Evolutionary conservation across 1,284 basidiomycete genomes (phyloP), one percentile per base, ranked within the genome.

Genomic region (Moesziomyces globuligerus): DNA sequence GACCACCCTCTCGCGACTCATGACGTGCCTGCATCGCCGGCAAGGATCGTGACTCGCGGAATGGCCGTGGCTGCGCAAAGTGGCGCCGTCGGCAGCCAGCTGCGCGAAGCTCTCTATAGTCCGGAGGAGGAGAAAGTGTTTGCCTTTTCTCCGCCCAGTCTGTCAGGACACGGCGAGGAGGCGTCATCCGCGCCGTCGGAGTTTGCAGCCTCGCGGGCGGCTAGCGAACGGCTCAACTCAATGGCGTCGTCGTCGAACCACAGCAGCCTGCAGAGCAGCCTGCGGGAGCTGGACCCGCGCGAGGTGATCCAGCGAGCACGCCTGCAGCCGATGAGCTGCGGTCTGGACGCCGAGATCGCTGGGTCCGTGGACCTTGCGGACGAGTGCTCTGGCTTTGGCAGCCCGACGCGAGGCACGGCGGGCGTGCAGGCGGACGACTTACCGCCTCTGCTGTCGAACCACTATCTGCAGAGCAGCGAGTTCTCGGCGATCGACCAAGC

Each of bases 361-460:
- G 42, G 44, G 9, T 46, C 54, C 13, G 26, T 54, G 10, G 50
- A 52, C 17, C 25, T 53, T 7, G 61, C 39, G 21, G 37, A 41
- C 1, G 56, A 50, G 10, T 32, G 10, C n/a, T 17, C 20, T 9
- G 18, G 32, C n/a, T 28, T 32, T 4, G 41, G n/a, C 15, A 21
- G 3, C 5, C n/a, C 15, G 28, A 23, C 21, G 15, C 21, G 23
- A 45, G 37, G 36, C 32, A 17, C 15, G 6, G 10, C 25, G 24
- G 18, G 29, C 8, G 57, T 69, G 3, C 47, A 50, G 4, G 59
- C 59, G 4, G 67, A 70, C 28, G 67, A 70, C 43, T 48, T 70
- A 1, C 67, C 67, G 17, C 67, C 67, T 15, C 43, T 70, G 28
- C 52, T 70, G 5, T 65, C 60, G 11, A 70, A 58, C 34, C 61